phyloP scores from a whole-genome alignment of 257 asterid genomes.

The Leonotis leonurus region DNA sequence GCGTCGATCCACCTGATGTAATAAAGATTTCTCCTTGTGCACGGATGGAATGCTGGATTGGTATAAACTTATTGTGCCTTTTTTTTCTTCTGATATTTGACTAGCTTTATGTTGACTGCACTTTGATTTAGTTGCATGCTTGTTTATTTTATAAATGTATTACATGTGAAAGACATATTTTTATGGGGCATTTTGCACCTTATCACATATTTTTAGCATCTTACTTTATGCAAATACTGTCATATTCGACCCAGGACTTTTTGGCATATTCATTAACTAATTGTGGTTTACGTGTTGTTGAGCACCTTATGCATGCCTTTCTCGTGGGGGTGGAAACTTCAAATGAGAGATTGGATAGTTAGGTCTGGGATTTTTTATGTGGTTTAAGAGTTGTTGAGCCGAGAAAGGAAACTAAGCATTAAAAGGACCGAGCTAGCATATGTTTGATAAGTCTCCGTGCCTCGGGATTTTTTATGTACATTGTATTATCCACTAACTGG shows the following conservation, averaged over 20 bases:
- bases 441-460: neutral
- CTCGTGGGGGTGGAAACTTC: neutral
- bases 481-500: neutral
- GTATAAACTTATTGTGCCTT: slow-evolving; percentile 38
- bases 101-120: neutral
- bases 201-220: neutral
- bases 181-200: neutral
- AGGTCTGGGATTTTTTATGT: neutral
- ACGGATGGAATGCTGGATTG: slow-evolving; percentile 99
- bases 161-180: neutral
- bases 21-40: slow-evolving; percentile 99
- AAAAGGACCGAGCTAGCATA: neutral
- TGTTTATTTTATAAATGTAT: neutral
- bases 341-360: neutral
- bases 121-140: slow-evolving; percentile 3
- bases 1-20: slow-evolving; percentile 97
- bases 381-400: too few species aligned
- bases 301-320: neutral
- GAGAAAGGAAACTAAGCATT: neutral
- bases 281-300: neutral
- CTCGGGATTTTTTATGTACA: neutral
- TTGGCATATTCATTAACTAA: neutral
- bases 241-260: neutral
- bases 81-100: neutral
- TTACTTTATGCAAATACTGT: neutral